A percentile compares a stretch with the other conserved stretches of the same genome.
Conservation (phyloP, 306 rosid genomes). For the Ziziphus jujuba region DNA sequence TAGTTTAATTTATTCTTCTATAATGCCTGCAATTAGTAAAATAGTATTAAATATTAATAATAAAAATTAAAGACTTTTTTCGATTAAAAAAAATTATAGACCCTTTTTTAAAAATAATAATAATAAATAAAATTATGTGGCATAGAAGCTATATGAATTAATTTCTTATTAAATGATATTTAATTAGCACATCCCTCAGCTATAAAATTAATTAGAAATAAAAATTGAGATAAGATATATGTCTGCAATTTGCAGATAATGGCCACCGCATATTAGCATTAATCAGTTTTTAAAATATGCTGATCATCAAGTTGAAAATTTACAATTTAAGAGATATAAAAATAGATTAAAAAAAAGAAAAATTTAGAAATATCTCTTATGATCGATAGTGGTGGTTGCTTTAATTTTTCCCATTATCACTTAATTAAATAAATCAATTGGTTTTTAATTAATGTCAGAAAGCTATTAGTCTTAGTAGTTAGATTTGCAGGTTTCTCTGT, state of each 20-base stretch:
- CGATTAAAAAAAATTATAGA: no score
- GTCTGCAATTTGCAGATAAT: constrained; percentile 6
- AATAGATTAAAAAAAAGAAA: not conserved
- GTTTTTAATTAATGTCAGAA: no score
- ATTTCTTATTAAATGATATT: not conserved
- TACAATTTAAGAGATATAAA: not conserved
- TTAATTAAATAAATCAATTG: not conserved
- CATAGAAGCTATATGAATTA: no score
- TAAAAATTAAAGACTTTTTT: no score
- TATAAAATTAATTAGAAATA: not conserved
- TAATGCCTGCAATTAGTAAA: no score
- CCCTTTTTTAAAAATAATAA: no score
- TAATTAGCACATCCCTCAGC: not conserved
- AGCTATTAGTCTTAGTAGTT: no score
- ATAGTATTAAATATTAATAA: no score
- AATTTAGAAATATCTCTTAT: not conserved
- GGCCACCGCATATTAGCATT: constrained; percentile 4
- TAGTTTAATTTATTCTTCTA: no score
- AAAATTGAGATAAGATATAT: not conserved
- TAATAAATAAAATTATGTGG: no score
- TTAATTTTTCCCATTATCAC: not conserved
- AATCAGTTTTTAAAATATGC: not conserved
- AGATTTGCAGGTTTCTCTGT: not conserved
- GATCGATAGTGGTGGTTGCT: not conserved
- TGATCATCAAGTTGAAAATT: not conserved